Percentiles rank a stretch among this genome's conserved stretches.
Conservation (phyloP, 2,329 filamentous ascomycete species). For the Lecanoromycetidae sp. region DNA sequence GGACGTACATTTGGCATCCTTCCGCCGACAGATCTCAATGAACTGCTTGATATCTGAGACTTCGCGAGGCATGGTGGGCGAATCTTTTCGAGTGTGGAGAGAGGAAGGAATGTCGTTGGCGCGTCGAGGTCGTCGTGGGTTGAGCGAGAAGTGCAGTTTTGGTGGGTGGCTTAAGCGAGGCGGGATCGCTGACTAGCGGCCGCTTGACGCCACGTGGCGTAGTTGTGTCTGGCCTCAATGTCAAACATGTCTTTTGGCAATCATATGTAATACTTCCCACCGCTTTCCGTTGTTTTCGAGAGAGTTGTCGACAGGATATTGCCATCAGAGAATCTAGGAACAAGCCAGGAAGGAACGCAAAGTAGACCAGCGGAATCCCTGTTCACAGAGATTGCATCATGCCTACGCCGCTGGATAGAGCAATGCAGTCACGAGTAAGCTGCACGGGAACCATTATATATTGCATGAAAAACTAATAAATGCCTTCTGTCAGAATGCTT, state of each 20-base stretch:
- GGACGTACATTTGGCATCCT: slow-evolving; percentile 95
- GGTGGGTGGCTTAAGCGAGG: slow-evolving; percentile 13
- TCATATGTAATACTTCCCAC: too few relatives aligned
- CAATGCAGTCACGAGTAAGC: slow-evolving; percentile 55
- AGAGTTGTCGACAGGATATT: too few relatives aligned
- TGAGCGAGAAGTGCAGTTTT: background rate
- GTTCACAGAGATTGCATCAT: too few relatives aligned
- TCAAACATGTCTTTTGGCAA: background rate
- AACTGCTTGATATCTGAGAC: slow-evolving; percentile 98
- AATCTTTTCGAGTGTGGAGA: slow-evolving; percentile 12
- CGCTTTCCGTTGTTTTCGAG: background rate
- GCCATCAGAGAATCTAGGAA: too few relatives aligned
- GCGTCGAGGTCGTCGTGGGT: slow-evolving; percentile 1
- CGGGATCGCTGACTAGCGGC: background rate
- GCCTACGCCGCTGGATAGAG: slow-evolving; percentile 58
- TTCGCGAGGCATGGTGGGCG: slow-evolving; percentile 88
- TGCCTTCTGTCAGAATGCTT: slow-evolving; percentile 45
- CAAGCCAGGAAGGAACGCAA: too few relatives aligned
- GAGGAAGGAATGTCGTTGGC: background rate
- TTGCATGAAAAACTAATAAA: slow-evolving; percentile 16
- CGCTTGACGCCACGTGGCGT: slow-evolving; percentile 12
- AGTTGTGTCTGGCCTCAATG: slow-evolving; percentile 1
- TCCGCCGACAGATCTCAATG: slow-evolving; percentile 99
- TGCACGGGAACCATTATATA: background rate
- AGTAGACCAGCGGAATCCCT: too few relatives aligned